Evolutionary conservation across 192 early-diverging fungal genomes (phyloP), one percentile per base, ranked within the genome.

Genomic region (Globomyces pollinis-pini): DNA sequence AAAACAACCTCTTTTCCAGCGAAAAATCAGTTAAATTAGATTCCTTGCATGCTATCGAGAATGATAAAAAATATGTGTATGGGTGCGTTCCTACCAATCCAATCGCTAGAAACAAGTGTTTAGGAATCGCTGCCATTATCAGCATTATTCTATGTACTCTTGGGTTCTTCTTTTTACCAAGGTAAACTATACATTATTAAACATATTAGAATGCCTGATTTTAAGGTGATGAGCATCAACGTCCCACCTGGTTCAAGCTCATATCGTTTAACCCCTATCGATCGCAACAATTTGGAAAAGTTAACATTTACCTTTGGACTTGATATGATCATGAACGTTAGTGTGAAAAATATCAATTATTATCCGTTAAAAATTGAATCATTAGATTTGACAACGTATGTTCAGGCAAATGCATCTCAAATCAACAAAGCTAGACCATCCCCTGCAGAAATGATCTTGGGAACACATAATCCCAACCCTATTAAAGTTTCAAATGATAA

Each of bases 321-420:
- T 26, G 45, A 42, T 31, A 42, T 59, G 41, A 13, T 20, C 32
- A 59, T 59, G 58, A 32, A 24, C 31, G 38, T 59, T 13, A 29
- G 42, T 13, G 58, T 59, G 15, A n/a, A 30, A 11, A 59, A 59
- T 32, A 42, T 11, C 38, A 59, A 59, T 31, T 18, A n/a, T n/a
- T 59, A 59, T 34, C 42, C 44, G 20, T 15, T 59, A 28, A 59
- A 59, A 45, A 30, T 59, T 12, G 58, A 59, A 23, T n/a, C 38
- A 20, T 47, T 59, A 6, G 58, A 59, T 18, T 31, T 59, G 58
- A 59, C 28, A 20, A 29, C 42, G 21, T 57, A 39, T 32, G 39
- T 57, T 57, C 3, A 30, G 12, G 55, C 55, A 36, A 57, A 57
- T 21, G 31, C 38, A 30, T 39, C 55, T 6, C 16, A 57, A 33